Evolutionary conservation across 345 rosid genomes (phyloP).

Genomic region (Eucalyptus rudis): DNA sequence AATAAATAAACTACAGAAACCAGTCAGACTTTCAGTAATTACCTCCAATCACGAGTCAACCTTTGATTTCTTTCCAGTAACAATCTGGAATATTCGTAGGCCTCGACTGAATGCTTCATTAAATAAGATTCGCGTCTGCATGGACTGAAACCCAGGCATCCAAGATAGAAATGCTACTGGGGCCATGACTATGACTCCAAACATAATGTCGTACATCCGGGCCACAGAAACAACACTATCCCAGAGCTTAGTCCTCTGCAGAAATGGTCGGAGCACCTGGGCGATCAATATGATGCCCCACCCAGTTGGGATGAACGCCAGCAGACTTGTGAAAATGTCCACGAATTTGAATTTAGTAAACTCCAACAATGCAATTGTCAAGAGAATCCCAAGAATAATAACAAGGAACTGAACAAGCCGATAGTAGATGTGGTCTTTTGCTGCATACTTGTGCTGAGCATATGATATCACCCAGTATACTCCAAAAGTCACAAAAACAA

Average conservation of each 20-base stretch:
- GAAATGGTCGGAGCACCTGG: slow-evolving; percentile 61
- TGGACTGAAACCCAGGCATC: slow-evolving; percentile 89
- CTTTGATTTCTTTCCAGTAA: slow-evolving; percentile 58
- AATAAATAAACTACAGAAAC: not conserved
- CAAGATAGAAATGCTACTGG: slow-evolving; percentile 87
- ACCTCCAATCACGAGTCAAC: slow-evolving; percentile 24
- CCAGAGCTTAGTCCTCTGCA: slow-evolving; percentile 56
- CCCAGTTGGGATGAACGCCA: slow-evolving; percentile 93
- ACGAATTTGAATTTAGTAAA: slow-evolving; percentile 46
- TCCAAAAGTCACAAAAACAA: slow-evolving; percentile 36
- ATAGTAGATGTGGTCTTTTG: slow-evolving; percentile 72
- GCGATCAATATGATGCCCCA: slow-evolving; percentile 76
- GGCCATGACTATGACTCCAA: slow-evolving; percentile 69
- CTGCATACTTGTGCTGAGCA: slow-evolving; percentile 58
- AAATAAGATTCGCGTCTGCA: slow-evolving; percentile 80
- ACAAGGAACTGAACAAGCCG: slow-evolving; percentile 81
- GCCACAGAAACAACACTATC: slow-evolving; percentile 62
- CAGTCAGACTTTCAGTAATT: not conserved
- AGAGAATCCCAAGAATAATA: slow-evolving; percentile 36
- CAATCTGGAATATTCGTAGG: slow-evolving; percentile 66
- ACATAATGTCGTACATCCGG: slow-evolving; percentile 63
- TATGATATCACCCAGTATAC: slow-evolving; percentile 44
- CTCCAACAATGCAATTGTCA: slow-evolving; percentile 47
- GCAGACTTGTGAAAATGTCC: slow-evolving; percentile 61
- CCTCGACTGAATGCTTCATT: slow-evolving; percentile 93